Percentiles rank a stretch among this genome's conserved stretches.
Evolutionary conservation across 495 filamentous ascomycete genomes (phyloP).

Genomic region (Neurospora sp.): DNA sequence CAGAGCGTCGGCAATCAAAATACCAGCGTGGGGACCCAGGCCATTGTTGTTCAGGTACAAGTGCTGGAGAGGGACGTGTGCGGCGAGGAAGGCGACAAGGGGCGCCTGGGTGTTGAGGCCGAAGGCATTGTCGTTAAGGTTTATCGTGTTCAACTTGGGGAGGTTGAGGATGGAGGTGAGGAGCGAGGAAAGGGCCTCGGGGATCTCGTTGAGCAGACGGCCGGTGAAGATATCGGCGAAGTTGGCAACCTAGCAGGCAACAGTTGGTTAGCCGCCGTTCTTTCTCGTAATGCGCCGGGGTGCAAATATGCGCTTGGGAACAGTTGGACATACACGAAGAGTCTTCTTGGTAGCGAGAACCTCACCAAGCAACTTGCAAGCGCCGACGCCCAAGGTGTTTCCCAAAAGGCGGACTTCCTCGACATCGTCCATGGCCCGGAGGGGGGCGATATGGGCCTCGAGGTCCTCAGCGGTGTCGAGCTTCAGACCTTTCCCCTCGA

Average conservation of each 20-base stretch:
- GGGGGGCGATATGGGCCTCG: conserved; percentile 66
- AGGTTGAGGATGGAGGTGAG: conserved; percentile 78
- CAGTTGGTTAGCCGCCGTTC: conserved; percentile 10
- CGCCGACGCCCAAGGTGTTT: conserved; percentile 85
- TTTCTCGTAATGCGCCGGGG: background rate
- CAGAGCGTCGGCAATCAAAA: conserved; percentile 73
- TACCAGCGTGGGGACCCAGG: conserved; percentile 83
- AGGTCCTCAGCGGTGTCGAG: conserved; percentile 80
- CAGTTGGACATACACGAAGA: conserved; percentile 46
- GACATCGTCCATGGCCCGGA: conserved; percentile 61
- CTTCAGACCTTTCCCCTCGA: conserved; percentile 84
- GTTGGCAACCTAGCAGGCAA: conserved; percentile 56
- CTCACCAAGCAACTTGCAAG: conserved; percentile 71
- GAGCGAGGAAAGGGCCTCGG: conserved; percentile 73
- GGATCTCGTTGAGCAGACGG: conserved; percentile 88
- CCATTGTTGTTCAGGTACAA: conserved; percentile 97
- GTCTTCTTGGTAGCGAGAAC: conserved; percentile 71
- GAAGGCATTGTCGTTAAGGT: conserved; percentile 96
- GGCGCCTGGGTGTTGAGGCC: conserved; percentile 83
- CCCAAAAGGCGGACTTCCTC: conserved; percentile 77
- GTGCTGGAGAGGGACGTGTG: conserved; percentile 78
- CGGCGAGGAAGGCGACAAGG: conserved; percentile 74
- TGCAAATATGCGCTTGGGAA: background rate
- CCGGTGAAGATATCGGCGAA: conserved; percentile 96
- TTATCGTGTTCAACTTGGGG: conserved; percentile 75